Conservation (phyloP, 768 basidiomycete species). For the Sarcodon aspratus region DNA sequence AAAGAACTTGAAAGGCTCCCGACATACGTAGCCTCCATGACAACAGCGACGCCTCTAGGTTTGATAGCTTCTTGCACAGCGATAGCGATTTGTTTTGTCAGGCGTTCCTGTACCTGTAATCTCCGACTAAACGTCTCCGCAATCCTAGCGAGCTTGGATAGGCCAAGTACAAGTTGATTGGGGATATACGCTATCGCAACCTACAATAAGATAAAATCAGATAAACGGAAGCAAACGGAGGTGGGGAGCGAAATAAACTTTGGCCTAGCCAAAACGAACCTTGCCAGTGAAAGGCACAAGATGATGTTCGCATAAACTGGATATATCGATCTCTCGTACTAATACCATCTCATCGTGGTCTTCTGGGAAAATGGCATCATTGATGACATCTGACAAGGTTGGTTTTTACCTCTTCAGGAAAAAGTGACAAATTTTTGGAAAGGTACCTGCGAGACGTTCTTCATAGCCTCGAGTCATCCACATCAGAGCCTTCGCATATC, state of each 20-base stretch:
- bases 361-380: slow-evolving; percentile 96
- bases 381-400: slow-evolving; percentile 73
- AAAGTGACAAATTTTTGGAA: neutral
- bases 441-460: slow-evolving; percentile 76
- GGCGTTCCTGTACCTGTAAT: slow-evolving; percentile 93
- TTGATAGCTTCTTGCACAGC: slow-evolving; percentile 98
- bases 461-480: slow-evolving; percentile 99
- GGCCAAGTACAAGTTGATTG: slow-evolving; percentile 83
- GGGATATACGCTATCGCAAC: slow-evolving; percentile 98
- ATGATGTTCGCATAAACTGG: slow-evolving; percentile 97
- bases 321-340: slow-evolving; percentile 94
- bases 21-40: slow-evolving; percentile 95
- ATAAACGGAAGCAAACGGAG: neutral
- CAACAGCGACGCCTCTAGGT: slow-evolving; percentile 95
- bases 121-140: slow-evolving; percentile 95
- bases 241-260: neutral
- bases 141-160: slow-evolving; percentile 94
- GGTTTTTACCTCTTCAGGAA: slow-evolving; percentile 1
- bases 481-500: slow-evolving; percentile 93
- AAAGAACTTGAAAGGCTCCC: slow-evolving; percentile 3
- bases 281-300: slow-evolving; percentile 97
- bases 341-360: slow-evolving; percentile 99
- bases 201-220: slow-evolving; percentile 26
- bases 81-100: slow-evolving; percentile 95
- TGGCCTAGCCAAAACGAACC: slow-evolving; percentile 31